phyloP scores from a whole-genome alignment of 176 grass and related monocot species.

The Avena atlantica region DNA sequence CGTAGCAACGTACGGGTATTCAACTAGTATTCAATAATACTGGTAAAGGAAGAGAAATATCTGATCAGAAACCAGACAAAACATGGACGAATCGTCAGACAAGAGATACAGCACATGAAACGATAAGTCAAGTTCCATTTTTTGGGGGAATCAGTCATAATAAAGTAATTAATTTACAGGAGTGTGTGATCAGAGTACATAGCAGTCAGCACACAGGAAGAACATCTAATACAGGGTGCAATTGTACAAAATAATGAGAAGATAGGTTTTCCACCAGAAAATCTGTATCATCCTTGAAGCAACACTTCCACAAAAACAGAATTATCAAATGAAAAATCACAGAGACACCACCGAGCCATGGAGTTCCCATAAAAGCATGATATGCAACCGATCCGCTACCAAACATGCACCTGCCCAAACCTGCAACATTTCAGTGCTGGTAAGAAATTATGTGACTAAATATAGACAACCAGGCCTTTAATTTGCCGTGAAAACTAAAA shows the following conservation, averaged over 20 bases:
- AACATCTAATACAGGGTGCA: slow-evolving; percentile 3
- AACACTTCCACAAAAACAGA: not conserved
- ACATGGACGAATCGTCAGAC: not conserved
- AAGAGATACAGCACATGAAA: not conserved
- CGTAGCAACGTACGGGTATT: too few relatives aligned
- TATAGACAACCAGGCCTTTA: not conserved
- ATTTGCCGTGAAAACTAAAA: not conserved
- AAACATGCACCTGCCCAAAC: not conserved
- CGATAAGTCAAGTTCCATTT: not conserved
- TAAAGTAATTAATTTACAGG: slow-evolving; percentile 1
- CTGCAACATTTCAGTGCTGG: slow-evolving; percentile 13
- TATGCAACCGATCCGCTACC: not conserved
- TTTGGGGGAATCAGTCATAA: not conserved
- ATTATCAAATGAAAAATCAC: not conserved
- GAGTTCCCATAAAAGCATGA: not conserved
- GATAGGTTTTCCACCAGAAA: not conserved
- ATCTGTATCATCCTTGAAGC: slow-evolving; percentile 6
- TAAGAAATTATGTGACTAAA: slow-evolving; percentile 8
- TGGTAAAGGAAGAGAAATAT: not conserved
- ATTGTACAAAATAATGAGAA: not conserved
- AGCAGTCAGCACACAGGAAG: not conserved
- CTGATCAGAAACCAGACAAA: not conserved
- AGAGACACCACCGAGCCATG: not conserved
- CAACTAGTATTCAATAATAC: not conserved
- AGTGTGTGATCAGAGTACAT: not conserved